Base-by-base conservation (phyloP, 345 rosid genomes). In the Aquilaria yunnanensis region DNA sequence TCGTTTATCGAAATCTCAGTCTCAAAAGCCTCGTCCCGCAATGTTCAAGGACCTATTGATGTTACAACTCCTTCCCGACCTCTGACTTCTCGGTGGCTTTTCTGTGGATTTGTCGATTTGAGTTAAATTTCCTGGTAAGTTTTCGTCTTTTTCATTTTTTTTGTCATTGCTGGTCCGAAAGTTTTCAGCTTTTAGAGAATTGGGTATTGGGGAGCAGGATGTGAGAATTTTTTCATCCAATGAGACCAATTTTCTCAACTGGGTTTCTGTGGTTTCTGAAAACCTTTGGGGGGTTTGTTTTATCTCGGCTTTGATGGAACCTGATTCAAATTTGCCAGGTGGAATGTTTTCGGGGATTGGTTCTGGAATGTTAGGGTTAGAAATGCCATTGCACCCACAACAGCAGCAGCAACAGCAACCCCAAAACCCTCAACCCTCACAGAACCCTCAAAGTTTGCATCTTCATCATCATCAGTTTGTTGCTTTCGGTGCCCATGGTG, bases 311-410 rank as follows among this genome's bases (percentile, higher is more conserved):
- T 66, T 68, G 61, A 92, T 92, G 98, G 92, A 87, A 72, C 66
- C 77, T 32, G 80, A 74, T 80, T 37, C 43, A 37, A 88, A 79
- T 69, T 70, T 85, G 65, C 47, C 83, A 13, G 74, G 84, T 71
- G 90, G 85, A 62, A 74, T 85, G 73, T 85, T 78, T 74, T 75
- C 83, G 60, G 89, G 94, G 41, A 74, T 87, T 64, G 78, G 85
- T 67, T 81, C 98, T 37, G 89, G 81, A 57, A 78, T 90, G 83
- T 47, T 88, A 51, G 95, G 89, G 54, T 79, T 88, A 63, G 97
- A 90, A 71, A 78, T 75, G 78, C 77, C 97, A 14, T 71, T 77
- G 5, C 88, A 84, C 63, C 97, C 79, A 50, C 92, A 77, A 54
- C 74, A 70, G 30, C 74, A 41, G 41, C 65, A 66, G 13, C 60